Percentiles rank a stretch among this genome's conserved stretches.
These are phyloP conservation scores for Trichophyton benhamiae DNA, from an alignment of 2,329 filamentous ascomycete species.

Conservation along the genomic window DNA sequence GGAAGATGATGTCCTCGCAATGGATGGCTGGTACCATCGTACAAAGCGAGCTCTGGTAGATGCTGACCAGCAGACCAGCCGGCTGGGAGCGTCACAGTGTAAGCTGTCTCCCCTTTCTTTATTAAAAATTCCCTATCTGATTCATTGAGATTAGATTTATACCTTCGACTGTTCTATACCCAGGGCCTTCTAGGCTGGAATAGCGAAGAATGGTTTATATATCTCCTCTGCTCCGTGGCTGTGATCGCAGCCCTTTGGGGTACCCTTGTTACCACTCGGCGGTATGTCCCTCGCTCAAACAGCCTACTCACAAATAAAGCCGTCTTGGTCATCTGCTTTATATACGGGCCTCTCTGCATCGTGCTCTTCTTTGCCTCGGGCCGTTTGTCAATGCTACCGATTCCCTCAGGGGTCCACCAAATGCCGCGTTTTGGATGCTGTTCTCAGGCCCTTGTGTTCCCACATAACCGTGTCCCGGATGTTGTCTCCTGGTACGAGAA, in stretches of 20 bases:
- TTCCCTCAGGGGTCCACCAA: slow-evolving; percentile 4
- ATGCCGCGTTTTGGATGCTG: slow-evolving; percentile 11
- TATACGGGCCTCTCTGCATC: slow-evolving; percentile 7
- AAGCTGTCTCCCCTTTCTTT: slow-evolving; percentile 5
- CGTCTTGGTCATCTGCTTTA: slow-evolving; percentile 4
- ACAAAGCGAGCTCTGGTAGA: slow-evolving; percentile 26
- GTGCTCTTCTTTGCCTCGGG: slow-evolving; percentile 5
- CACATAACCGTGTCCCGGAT: slow-evolving; percentile 6
- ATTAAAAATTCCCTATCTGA: not conserved
- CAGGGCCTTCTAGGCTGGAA: slow-evolving; percentile 8
- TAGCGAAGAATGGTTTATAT: slow-evolving; percentile 9
- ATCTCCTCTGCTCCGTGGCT: slow-evolving; percentile 2
- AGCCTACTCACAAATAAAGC: slow-evolving; percentile 1
- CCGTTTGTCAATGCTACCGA: slow-evolving; percentile 8
- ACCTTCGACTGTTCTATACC: slow-evolving; percentile 8
- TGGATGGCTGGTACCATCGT: slow-evolving; percentile 38
- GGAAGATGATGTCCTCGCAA: slow-evolving; percentile 37
- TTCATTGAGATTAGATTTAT: slow-evolving; percentile 4
- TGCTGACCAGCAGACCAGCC: slow-evolving; percentile 22
- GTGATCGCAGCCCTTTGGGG: not conserved
- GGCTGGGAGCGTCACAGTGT: slow-evolving; percentile 18
- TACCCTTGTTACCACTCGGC: slow-evolving; percentile 3
- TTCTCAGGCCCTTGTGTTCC: slow-evolving; percentile 9
- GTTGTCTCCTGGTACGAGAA: slow-evolving; percentile 7
- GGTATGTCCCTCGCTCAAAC: slow-evolving; percentile 2